A percentile compares a stretch with the other conserved stretches of the same genome.
Conservation (phyloP, 345 rosid species). For the Brassica incana region DNA sequence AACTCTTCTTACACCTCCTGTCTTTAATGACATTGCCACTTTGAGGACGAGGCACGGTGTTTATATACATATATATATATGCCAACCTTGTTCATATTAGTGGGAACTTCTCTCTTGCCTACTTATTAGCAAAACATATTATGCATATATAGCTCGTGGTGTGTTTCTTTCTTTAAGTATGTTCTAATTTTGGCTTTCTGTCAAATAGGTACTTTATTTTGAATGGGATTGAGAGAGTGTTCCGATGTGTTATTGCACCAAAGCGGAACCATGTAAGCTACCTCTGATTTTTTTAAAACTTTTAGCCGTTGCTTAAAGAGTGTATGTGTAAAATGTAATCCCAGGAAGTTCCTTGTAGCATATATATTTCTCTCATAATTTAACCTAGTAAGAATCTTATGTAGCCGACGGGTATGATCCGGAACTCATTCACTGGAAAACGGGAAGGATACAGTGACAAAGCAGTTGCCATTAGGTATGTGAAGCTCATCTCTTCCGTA, state of each 20-base stretch:
- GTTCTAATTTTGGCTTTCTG: constrained; percentile 22
- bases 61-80: background rate
- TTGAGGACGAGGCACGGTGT: background rate
- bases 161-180: background rate
- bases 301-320: background rate
- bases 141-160: background rate
- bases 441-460: constrained; percentile 83
- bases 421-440: constrained; percentile 79
- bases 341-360: constrained; percentile 2
- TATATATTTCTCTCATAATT: constrained; percentile 21
- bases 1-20: constrained; percentile 39
- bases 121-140: background rate
- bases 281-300: background rate
- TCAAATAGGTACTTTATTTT: constrained; percentile 70
- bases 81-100: background rate
- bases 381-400: constrained; percentile 42
- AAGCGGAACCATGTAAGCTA: constrained; percentile 89
- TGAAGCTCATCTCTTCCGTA: constrained; percentile 14
- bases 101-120: background rate
- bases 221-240: constrained; percentile 96
- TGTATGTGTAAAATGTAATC: background rate
- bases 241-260: constrained; percentile 76
- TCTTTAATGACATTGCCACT: constrained; percentile 10
- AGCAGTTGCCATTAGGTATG: constrained; percentile 85
- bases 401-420: constrained; percentile 87